Percentiles rank a stretch among this genome's conserved stretches.
Conservation (phyloP, 176 grass and related monocot genomes). For the Juncus effusus region DNA sequence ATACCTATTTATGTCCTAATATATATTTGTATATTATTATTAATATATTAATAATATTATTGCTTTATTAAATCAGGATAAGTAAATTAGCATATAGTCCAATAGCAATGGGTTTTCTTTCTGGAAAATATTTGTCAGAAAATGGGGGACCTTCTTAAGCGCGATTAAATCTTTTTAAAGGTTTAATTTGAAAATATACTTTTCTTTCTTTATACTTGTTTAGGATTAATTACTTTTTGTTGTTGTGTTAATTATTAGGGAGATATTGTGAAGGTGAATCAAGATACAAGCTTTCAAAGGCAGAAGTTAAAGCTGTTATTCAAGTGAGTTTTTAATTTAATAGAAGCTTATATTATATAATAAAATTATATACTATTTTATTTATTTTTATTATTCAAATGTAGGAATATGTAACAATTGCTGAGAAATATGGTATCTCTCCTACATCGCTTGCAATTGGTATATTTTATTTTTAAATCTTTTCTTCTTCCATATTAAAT, state of each 20-base stretch:
- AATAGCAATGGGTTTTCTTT: constrained; percentile 95
- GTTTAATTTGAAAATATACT: constrained; percentile 8
- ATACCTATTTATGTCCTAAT: too few species aligned
- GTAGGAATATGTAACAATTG: constrained; percentile 64
- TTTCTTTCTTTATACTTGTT: too few species aligned
- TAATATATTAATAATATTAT: neutral
- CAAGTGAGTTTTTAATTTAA: constrained; percentile 33
- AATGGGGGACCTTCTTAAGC: constrained; percentile 40
- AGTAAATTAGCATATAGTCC: constrained; percentile 85
- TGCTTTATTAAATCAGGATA: constrained; percentile 35
- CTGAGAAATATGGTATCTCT: constrained; percentile 50
- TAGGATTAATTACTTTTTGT: neutral
- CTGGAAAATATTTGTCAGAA: constrained; percentile 66
- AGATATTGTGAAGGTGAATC: constrained; percentile 92
- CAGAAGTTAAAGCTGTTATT: constrained; percentile 47
- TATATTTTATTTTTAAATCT: constrained; percentile 15
- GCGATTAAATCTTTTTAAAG: constrained; percentile 88
- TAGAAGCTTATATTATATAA: neutral
- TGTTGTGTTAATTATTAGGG: constrained; percentile 35
- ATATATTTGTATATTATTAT: neutral
- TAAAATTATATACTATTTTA: neutral
- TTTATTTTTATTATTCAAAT: constrained; percentile 17
- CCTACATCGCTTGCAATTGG: constrained; percentile 66
- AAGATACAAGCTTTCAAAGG: constrained; percentile 68
- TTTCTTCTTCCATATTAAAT: too few species aligned